Conservation (phyloP, 169 alveolate genomes). For the Plasmodium malariae region DNA sequence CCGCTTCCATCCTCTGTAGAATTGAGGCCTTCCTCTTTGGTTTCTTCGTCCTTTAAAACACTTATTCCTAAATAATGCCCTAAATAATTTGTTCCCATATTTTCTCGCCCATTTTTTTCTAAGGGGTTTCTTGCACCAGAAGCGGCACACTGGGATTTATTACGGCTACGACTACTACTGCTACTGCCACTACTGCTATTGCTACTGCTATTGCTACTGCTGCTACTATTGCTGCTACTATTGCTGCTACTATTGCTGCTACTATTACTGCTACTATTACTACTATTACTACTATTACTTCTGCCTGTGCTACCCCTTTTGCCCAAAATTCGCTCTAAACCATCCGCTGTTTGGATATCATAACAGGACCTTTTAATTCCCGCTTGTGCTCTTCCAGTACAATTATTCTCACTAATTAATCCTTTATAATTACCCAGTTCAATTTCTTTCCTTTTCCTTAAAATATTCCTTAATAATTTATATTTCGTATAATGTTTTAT, state of each 20-base stretch:
- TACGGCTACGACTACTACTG: too few relatives aligned
- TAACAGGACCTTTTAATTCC: background rate
- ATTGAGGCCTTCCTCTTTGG: too few relatives aligned
- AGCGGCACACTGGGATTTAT: too few relatives aligned
- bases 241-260: background rate
- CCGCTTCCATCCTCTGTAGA: too few relatives aligned
- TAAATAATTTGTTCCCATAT: background rate
- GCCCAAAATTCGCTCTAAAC: background rate
- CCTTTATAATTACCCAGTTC: constrained; percentile 1
- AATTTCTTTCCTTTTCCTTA: constrained; percentile 23
- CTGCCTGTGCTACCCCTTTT: background rate
- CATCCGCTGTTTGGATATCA: background rate
- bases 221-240: background rate
- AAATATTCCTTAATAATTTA: constrained; percentile 35
- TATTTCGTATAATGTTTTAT: constrained; percentile 30
- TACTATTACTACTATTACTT: background rate
- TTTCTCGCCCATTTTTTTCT: too few relatives aligned
- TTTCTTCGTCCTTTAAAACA: background rate
- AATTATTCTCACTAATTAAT: background rate
- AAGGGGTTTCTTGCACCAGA: too few relatives aligned
- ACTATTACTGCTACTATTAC: background rate
- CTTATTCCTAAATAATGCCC: background rate
- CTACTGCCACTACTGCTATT: too few relatives aligned
- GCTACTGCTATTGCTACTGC: too few relatives aligned
- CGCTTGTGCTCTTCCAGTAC: background rate